Base-by-base conservation (phyloP, 441 rosid species). In the Bocquillonia castaneifolia region DNA sequence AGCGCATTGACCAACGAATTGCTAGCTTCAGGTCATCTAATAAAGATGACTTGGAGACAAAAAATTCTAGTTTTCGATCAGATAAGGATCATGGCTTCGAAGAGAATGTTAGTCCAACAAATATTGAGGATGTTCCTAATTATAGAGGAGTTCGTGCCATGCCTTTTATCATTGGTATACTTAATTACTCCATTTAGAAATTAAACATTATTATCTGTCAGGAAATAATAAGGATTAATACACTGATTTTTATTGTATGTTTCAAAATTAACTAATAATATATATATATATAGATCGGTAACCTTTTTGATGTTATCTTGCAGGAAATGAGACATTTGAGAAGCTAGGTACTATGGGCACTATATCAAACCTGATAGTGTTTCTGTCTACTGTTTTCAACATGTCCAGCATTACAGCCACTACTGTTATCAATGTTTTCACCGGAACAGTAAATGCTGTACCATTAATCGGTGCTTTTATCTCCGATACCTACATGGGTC, bases 251-350 rank as follows among this genome's bases (percentile, higher is more conserved):
- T 36, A 36, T 73, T 15, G 9, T 45, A 3, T 18, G 4, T 18
- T 36, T 36, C 40, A 36, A 9, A n/a, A 1, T 17, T 17, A n/a
- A n/a, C n/a, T n/a, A n/a, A n/a, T n/a, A n/a, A n/a, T n/a, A n/a
- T n/a, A n/a, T n/a, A n/a, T n/a, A n/a, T n/a, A n/a, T n/a, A n/a
- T n/a, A n/a, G n/a, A 47, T 6, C n/a, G 52, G 0, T 47, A 36
- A 36, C 9, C 5, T 36, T 36, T 36, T 56, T 56, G 1, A n/a
- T 80, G 68, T n/a, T 75, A 72, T 14, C n/a, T 64, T 58, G 69
- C 77, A 77, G 85, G 83, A 34, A 82, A 79, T 73, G 83, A 79
- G 64, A 69, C 83, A 0, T 81, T 81, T 55, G 85, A 81, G 79
- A 79, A 79, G 72, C 67, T 81, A 10, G 85, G 85, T 12, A 72